These are phyloP conservation scores for Ramalina peruviana DNA, from an alignment of 495 filamentous ascomycete genomes.

Conservation along the genomic window DNA sequence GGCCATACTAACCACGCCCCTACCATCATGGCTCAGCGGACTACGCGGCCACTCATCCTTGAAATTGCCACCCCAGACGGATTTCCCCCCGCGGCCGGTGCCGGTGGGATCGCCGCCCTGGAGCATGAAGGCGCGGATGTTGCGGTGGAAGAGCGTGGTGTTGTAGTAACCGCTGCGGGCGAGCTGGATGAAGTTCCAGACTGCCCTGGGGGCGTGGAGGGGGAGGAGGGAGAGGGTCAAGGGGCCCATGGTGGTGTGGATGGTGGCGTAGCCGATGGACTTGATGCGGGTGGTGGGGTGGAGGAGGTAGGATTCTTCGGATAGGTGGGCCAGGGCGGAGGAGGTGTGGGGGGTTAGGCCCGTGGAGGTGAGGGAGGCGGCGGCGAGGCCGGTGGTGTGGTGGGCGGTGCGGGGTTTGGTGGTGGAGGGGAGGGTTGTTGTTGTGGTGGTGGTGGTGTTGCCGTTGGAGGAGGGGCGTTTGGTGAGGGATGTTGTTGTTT, in stretches of 20 bases:
- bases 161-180: slow-evolving; percentile 84
- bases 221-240: slow-evolving; percentile 83
- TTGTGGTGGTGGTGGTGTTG: slow-evolving; percentile 11
- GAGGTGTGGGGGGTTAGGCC: slow-evolving; percentile 85
- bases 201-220: slow-evolving; percentile 78
- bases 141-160: slow-evolving; percentile 71
- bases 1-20: slow-evolving; percentile 84
- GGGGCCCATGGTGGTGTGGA: slow-evolving; percentile 70
- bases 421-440: slow-evolving; percentile 39
- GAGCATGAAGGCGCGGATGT: slow-evolving; percentile 94
- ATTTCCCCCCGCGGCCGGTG: slow-evolving; percentile 74
- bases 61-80: slow-evolving; percentile 84
- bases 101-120: slow-evolving; percentile 65
- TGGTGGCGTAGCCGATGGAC: slow-evolving; percentile 73
- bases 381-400: slow-evolving; percentile 84
- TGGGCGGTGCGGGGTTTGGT: slow-evolving; percentile 39
- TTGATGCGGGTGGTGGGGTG: slow-evolving; percentile 78
- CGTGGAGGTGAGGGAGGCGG: slow-evolving; percentile 88
- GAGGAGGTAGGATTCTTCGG: slow-evolving; percentile 84
- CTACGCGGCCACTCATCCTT: slow-evolving; percentile 70
- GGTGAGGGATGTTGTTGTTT: not conserved
- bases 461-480: slow-evolving; percentile 14
- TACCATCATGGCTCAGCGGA: slow-evolving; percentile 58
- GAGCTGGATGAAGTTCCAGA: slow-evolving; percentile 92
- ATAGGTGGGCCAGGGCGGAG: slow-evolving; percentile 67